Conservation (phyloP, 2,329 filamentous ascomycete species). For the Sphaerulina vaccinii region DNA sequence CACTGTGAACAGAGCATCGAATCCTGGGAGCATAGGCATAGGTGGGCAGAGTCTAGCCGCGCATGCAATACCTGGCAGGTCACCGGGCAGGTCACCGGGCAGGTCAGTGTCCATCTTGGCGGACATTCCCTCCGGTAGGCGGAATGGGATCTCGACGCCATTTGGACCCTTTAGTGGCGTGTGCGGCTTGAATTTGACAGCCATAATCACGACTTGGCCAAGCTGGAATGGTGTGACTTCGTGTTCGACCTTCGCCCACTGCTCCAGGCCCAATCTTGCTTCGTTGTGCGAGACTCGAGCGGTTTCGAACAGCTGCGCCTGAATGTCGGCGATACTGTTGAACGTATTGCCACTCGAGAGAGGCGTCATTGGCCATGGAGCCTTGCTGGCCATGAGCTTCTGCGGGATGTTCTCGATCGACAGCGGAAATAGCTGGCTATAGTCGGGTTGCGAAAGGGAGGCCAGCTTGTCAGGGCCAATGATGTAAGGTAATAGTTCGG, state of each 20-base stretch:
- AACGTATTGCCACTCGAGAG: constrained; percentile 15
- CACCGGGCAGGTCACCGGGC: neutral
- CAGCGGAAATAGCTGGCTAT: constrained; percentile 14
- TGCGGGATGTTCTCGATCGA: constrained; percentile 3
- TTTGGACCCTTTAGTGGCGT: constrained; percentile 9
- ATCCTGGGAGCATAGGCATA: constrained; percentile 9
- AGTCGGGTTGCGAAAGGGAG: constrained; percentile 16
- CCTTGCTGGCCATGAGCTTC: constrained; percentile 9
- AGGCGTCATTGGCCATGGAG: constrained; percentile 20
- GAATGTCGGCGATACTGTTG: constrained; percentile 12
- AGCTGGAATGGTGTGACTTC: constrained; percentile 16
- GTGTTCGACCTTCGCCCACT: constrained; percentile 21
- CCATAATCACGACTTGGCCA: constrained; percentile 19
- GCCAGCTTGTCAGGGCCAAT: constrained; percentile 8
- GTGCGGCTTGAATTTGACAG: constrained; percentile 17
- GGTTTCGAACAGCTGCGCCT: constrained; percentile 21
- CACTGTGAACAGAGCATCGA: constrained; percentile 20
- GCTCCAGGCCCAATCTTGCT: constrained; percentile 13
- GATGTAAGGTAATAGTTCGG: constrained; percentile 16
- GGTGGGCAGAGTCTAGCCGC: neutral
- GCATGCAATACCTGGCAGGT: neutral
- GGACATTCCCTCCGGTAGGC: constrained; percentile 19
- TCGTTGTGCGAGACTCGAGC: constrained; percentile 17
- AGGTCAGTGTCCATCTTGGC: constrained; percentile 4
- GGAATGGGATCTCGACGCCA: constrained; percentile 49